Percentiles rank a stretch among this genome's conserved stretches.
These are phyloP conservation scores for Triangularia verruculosa DNA, from an alignment of 2,329 filamentous ascomycete species.

Conservation along the genomic window DNA sequence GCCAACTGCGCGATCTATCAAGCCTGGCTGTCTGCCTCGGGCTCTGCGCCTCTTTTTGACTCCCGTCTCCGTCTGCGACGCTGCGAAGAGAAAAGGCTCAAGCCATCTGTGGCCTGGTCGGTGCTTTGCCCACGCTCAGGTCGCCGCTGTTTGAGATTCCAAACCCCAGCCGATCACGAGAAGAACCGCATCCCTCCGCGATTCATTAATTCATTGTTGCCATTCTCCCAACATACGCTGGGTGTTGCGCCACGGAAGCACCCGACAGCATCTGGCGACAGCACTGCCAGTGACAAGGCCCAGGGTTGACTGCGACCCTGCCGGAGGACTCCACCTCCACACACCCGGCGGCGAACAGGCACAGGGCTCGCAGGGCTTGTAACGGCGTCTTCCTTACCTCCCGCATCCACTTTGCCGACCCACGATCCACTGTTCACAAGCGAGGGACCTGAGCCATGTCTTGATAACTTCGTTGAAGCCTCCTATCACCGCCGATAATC, in stretches of 20 bases:
- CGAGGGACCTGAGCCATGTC: conserved; percentile 6
- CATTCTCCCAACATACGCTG: not conserved
- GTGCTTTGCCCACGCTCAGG: not conserved
- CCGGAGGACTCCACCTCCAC: conserved; percentile 4
- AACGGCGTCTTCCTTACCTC: conserved; percentile 11
- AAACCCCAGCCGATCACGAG: not conserved
- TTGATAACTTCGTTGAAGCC: conserved; percentile 6
- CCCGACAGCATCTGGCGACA: conserved; percentile 4
- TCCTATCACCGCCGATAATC: not conserved
- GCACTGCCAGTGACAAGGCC: not conserved
- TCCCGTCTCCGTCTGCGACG: not conserved
- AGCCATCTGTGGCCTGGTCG: not conserved
- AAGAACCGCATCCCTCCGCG: not conserved
- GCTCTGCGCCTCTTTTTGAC: not conserved
- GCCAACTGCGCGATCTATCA: not conserved
- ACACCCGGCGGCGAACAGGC: conserved; percentile 8
- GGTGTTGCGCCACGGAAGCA: not conserved
- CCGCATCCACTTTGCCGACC: conserved; percentile 1
- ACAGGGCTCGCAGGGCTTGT: not conserved
- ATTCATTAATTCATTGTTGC: not conserved
- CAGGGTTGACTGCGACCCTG: not conserved
- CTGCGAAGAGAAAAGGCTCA: not conserved
- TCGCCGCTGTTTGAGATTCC: not conserved
- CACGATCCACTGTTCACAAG: not conserved
- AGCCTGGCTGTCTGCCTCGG: not conserved